These are phyloP conservation scores for Nemania diffusa DNA, from an alignment of 2,329 filamentous ascomycete genomes.

Conservation along the genomic window DNA sequence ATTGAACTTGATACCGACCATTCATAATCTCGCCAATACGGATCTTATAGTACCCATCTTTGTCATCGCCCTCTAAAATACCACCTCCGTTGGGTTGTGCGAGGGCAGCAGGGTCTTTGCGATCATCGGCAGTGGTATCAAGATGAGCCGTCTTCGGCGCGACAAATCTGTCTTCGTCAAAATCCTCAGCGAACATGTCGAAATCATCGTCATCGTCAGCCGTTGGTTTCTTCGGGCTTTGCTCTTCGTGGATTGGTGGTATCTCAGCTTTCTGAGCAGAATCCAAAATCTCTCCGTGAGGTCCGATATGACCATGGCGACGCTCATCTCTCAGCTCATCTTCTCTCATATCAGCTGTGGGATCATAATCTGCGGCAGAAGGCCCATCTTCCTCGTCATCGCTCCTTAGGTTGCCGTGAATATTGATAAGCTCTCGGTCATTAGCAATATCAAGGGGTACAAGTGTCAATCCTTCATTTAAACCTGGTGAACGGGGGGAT, in stretches of 20 bases:
- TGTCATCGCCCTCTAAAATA: conserved; percentile 91
- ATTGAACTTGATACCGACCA: conserved; percentile 87
- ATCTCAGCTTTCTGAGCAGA: conserved; percentile 48
- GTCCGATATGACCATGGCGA: conserved; percentile 61
- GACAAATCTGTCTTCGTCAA: conserved; percentile 73
- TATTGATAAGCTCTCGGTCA: conserved; percentile 75
- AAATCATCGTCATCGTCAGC: conserved; percentile 75
- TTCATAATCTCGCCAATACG: conserved; percentile 91
- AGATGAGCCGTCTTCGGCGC: conserved; percentile 59
- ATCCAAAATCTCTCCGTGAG: conserved; percentile 68
- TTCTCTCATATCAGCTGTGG: conserved; percentile 79
- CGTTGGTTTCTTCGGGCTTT: conserved; percentile 56
- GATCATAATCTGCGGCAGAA: conserved; percentile 82
- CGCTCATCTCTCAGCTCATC: conserved; percentile 71
- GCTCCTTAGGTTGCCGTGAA: conserved; percentile 56
- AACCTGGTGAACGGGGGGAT: conserved; percentile 56
- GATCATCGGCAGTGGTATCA: conserved; percentile 54
- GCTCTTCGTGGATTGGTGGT: conserved; percentile 49
- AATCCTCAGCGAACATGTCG: conserved; percentile 91
- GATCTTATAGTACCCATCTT: conserved; percentile 96
- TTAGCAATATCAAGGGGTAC: conserved; percentile 71
- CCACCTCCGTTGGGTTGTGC: conserved; percentile 70
- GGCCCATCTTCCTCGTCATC: conserved; percentile 70
- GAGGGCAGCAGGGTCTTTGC: conserved; percentile 59
- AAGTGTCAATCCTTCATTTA: conserved; percentile 65